phyloP scores from a whole-genome alignment of 139 green algal species.

The Dunaliella primolecta region DNA sequence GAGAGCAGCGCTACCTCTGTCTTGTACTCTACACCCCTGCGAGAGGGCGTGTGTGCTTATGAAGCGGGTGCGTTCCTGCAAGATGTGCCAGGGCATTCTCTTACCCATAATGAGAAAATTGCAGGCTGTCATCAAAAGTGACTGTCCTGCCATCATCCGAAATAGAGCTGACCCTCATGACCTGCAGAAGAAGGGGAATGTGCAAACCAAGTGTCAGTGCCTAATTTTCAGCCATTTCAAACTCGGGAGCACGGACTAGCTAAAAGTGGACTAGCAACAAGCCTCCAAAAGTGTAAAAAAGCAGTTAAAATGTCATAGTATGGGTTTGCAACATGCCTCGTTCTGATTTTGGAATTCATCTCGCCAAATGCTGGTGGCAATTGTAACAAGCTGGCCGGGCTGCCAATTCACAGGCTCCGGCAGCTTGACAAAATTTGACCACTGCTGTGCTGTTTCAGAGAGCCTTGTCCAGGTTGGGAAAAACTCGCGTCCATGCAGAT shows the following conservation, averaged over 20 bases:
- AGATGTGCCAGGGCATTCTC: neutral
- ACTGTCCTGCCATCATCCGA: conserved; percentile 34
- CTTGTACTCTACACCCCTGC: conserved; percentile 55
- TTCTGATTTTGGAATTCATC: conserved; percentile 60
- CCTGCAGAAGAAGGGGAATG: conserved; percentile 7
- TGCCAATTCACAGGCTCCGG: conserved; percentile 45
- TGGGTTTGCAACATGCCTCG: conserved; percentile 29
- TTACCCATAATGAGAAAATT: conserved; percentile 50
- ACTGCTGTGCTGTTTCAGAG: conserved; percentile 15
- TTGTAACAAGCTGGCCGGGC: conserved; percentile 44
- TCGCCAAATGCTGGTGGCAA: conserved; percentile 51
- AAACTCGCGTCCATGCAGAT: conserved; percentile 50
- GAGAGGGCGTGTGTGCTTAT: no score
- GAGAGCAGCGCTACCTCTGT: conserved; percentile 52
- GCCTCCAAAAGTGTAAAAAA: no score
- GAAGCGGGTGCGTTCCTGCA: neutral
- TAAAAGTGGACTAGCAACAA: no score
- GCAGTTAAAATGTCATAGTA: no score
- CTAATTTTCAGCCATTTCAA: no score
- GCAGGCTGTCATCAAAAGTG: conserved; percentile 8
- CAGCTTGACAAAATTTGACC: conserved; percentile 23
- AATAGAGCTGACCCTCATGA: conserved; percentile 29
- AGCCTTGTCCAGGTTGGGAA: conserved; percentile 58
- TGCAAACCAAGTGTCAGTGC: no score
- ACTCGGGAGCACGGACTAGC: no score